phyloP scores from a whole-genome alignment of 441 rosid species.

The Theobroma grandiflorum region DNA sequence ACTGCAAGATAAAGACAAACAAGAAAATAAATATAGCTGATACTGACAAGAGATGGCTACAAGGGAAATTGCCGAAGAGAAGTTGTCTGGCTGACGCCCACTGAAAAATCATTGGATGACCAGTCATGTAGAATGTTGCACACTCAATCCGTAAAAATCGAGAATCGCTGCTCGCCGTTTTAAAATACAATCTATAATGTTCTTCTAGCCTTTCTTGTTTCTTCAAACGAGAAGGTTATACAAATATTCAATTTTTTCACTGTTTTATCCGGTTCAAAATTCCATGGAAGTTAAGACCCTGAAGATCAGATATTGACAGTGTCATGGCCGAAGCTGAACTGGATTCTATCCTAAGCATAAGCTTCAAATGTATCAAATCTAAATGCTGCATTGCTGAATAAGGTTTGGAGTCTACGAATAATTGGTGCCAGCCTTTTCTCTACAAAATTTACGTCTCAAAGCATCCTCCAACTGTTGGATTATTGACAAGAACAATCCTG shows the following conservation, averaged over 20 bases:
- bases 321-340: background rate
- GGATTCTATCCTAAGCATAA: background rate
- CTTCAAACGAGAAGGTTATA: background rate
- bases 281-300: background rate
- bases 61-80: background rate
- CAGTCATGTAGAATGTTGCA: background rate
- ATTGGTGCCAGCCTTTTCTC: conserved; percentile 36
- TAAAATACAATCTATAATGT: background rate
- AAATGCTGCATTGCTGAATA: background rate
- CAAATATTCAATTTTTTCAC: background rate
- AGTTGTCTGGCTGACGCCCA: background rate
- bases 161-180: background rate
- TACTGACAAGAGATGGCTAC: background rate
- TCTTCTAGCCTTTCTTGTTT: background rate
- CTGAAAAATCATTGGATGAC: background rate
- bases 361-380: background rate
- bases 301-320: background rate
- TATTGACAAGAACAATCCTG: conserved; percentile 65
- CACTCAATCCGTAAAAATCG: background rate
- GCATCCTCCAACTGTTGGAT: conserved; percentile 60
- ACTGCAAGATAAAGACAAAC: background rate
- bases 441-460: conserved; percentile 60
- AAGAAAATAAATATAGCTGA: background rate
- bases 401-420: background rate
- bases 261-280: background rate